Evolutionary conservation across 2,329 filamentous ascomycete species (phyloP).

Genomic region (Sarocladium brachiariae): DNA sequence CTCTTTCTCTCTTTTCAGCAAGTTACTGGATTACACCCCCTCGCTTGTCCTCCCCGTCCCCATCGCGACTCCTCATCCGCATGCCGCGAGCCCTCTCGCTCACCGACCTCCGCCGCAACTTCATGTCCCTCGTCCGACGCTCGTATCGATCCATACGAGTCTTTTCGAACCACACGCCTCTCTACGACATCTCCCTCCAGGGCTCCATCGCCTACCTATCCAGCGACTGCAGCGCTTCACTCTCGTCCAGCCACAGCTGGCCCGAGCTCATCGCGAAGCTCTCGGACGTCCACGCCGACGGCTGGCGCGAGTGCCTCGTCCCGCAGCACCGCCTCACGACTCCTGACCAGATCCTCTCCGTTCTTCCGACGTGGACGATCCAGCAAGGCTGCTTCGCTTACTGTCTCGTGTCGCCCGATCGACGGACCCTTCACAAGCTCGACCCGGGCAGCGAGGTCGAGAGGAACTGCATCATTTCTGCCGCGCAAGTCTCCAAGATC

Average conservation of each 20-base stretch:
- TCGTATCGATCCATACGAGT: background rate
- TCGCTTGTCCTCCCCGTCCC: background rate
- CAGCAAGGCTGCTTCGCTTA: slow-evolving; percentile 4
- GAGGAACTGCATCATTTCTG: background rate
- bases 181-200: background rate
- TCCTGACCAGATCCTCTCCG: background rate
- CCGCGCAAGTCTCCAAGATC: background rate
- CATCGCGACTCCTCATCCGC: background rate
- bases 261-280: background rate
- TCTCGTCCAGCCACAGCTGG: background rate
- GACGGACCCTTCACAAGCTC: background rate
- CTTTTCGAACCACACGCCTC: background rate
- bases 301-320: background rate
- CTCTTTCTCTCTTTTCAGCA: background rate
- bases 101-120: background rate
- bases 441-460: background rate
- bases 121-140: background rate
- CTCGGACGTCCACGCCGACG: background rate
- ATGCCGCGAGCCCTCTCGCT: background rate
- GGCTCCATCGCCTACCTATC: background rate
- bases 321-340: background rate
- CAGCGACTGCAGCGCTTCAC: background rate
- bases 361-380: background rate
- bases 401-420: background rate
- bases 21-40: background rate